Conservation (phyloP, 345 rosid genomes). For the Stellera chamaejasme region DNA sequence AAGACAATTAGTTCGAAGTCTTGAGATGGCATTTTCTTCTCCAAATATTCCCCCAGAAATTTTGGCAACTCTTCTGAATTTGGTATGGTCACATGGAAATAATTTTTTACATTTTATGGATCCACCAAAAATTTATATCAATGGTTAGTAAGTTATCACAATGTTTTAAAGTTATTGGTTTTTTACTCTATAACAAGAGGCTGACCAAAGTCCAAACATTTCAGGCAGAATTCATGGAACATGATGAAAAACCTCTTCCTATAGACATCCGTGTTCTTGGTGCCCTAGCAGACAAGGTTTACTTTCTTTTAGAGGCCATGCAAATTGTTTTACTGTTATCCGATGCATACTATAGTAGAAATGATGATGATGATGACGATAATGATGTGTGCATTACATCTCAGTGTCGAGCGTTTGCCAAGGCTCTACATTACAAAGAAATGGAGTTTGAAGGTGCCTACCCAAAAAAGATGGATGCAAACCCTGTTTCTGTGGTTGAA, state of each 20-base stretch:
- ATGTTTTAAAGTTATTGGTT: no score
- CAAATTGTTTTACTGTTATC: neutral
- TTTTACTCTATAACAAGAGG: neutral
- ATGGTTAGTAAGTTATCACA: no score
- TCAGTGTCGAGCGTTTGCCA: constrained; percentile 96
- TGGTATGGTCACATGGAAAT: constrained; percentile 37
- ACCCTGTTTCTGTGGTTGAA: constrained; percentile 96
- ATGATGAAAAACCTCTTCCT: constrained; percentile 96
- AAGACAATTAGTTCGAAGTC: constrained; percentile 79
- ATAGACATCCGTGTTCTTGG: constrained; percentile 98
- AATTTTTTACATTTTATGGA: no score
- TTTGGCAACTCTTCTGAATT: constrained; percentile 86
- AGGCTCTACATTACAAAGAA: constrained; percentile 99
- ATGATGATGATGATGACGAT: neutral
- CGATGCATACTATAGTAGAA: no score
- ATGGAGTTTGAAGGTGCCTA: constrained; percentile 97
- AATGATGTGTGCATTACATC: constrained; percentile 2
- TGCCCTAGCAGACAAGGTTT: constrained; percentile 98
- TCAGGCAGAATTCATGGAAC: constrained; percentile 99
- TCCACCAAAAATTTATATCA: no score
- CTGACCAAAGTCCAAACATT: constrained; percentile 14
- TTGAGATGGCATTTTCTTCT: constrained; percentile 99
- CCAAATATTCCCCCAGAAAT: constrained; percentile 98
- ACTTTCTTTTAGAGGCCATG: constrained; percentile 13
- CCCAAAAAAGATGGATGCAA: constrained; percentile 85